Base-by-base conservation (phyloP, 148 eudicot genomes). In the Heliamphora exappendiculata region DNA sequence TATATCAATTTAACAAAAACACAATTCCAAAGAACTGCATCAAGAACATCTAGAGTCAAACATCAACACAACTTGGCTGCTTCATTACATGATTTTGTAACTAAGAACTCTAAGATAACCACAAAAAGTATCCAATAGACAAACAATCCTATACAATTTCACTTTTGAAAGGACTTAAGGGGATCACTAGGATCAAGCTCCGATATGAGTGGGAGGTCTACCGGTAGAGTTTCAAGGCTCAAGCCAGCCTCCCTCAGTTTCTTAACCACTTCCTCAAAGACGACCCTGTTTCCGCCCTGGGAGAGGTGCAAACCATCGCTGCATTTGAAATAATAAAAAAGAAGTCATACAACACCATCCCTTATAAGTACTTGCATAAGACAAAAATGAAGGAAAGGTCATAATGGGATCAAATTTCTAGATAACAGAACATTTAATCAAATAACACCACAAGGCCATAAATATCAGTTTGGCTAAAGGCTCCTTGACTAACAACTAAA, bases 301-400 rank as follows among this genome's bases (percentile, higher is more conserved):
- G 89, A 81, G 7, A 94, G 88, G 75, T 94, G 98, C 89, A 94
- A 82, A 65, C 98, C 98, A 82, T 94, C 97, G 44, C 98, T 94
- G 89, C 66, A 76, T 16, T 80, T 72, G 16, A 50, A 28, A 50
- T 50, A 37, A 33, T 4, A 11, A 26, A 62, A 14, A 33, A 60
- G 14, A 0, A 5, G 5, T n/a, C 5, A 13, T 28, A 60, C 26
- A 60, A 26, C 34, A 16, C 22, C 3, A 62, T 31, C 41, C 29
- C 67, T 62, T 3, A 16, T 31, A 62, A 28, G 39, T 31, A 29
- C 36, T 0, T 31, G 6, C 39, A 62, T 1, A n/a, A 3, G 28
- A 29, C 20, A 62, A 16, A 0, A 62, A 31, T 19, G 33, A 62
- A 16, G 1, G 67, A 31, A 31, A 5, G 16, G 29, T 62, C 16